These are phyloP conservation scores for Talaromyces amestolkiae DNA, from an alignment of 2,329 filamentous ascomycete genomes.

Conservation along the genomic window DNA sequence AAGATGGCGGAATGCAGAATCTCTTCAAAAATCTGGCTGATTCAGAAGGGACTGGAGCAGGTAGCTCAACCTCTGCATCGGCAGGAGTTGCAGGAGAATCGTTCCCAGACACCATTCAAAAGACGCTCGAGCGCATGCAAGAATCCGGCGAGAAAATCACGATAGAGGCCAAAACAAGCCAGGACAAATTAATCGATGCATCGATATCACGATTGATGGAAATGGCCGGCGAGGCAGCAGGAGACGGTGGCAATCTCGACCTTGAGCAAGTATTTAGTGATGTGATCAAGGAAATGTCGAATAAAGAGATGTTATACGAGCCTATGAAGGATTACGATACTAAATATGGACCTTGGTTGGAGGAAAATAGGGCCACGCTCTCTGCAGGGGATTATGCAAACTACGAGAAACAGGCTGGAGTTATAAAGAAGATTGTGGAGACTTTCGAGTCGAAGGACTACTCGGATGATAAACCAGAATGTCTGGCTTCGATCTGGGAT, in stretches of 20 bases:
- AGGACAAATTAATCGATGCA: conserved; percentile 67
- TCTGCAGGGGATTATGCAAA: conserved; percentile 69
- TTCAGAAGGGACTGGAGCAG: conserved; percentile 16
- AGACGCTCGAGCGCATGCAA: conserved; percentile 96
- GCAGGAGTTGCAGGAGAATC: conserved; percentile 51
- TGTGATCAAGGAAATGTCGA: conserved; percentile 99
- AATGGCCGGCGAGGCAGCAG: conserved; percentile 66
- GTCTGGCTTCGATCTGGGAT: conserved; percentile 91
- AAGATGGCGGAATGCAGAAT: conserved; percentile 2
- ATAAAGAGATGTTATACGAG: conserved; percentile 97
- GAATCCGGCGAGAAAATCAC: conserved; percentile 75
- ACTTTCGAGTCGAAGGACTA: conserved; percentile 84
- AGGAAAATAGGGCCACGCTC: conserved; percentile 65
- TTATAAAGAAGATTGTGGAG: conserved; percentile 81
- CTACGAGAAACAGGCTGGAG: conserved; percentile 74
- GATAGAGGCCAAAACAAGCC: conserved; percentile 66
- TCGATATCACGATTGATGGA: conserved; percentile 90
- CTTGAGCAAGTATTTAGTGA: conserved; percentile 92
- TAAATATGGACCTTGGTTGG: conserved; percentile 89
- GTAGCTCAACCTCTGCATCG: conserved; percentile 28
- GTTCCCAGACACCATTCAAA: conserved; percentile 89
- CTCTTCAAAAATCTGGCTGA: neutral
- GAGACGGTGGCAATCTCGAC: conserved; percentile 54
- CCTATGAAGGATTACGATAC: conserved; percentile 96
- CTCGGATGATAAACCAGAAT: conserved; percentile 73